These are phyloP conservation scores for Phyllosticta paracitricarpa DNA, from an alignment of 2,329 filamentous ascomycete species.

Conservation along the genomic window DNA sequence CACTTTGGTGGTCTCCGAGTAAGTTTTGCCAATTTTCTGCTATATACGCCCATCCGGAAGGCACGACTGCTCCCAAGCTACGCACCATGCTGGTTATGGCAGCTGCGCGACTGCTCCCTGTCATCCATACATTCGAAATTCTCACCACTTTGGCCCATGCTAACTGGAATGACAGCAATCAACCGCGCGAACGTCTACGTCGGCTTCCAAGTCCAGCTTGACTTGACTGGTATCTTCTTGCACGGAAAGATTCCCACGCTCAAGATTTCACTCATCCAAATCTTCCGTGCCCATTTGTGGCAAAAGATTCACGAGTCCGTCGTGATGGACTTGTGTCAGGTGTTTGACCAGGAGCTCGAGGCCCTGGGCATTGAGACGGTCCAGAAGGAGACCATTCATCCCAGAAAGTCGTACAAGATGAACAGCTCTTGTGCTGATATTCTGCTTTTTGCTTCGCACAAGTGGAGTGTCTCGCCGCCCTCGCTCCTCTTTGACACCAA, in stretches of 20 bases:
- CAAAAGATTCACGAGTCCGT: constrained; percentile 99
- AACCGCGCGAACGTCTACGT: constrained; percentile 97
- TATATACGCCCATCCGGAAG: constrained; percentile 12
- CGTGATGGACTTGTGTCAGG: constrained; percentile 97
- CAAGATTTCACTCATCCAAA: constrained; percentile 97
- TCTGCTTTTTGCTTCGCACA: constrained; percentile 90
- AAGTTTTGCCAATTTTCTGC: background rate
- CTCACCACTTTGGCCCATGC: constrained; percentile 24
- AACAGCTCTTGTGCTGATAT: constrained; percentile 99
- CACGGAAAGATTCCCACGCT: constrained; percentile 97
- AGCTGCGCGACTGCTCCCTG: background rate
- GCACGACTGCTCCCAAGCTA: constrained; percentile 18
- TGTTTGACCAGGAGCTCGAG: constrained; percentile 95
- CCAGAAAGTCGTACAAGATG: constrained; percentile 99
- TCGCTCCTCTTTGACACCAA: constrained; percentile 94
- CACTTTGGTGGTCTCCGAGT: constrained; percentile 78
- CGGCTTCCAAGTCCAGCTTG: constrained; percentile 97
- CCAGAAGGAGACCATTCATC: constrained; percentile 98
- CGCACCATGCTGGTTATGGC: constrained; percentile 12
- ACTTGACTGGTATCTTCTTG: constrained; percentile 96
- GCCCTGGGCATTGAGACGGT: constrained; percentile 93
- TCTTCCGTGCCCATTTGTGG: constrained; percentile 99
- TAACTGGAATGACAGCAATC: constrained; percentile 41
- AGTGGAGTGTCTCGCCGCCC: constrained; percentile 94
- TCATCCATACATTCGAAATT: constrained; percentile 26